These are phyloP conservation scores for Monilinia vaccinii-corymbosi DNA, from an alignment of 2,329 filamentous ascomycete species.

Conservation along the genomic window DNA sequence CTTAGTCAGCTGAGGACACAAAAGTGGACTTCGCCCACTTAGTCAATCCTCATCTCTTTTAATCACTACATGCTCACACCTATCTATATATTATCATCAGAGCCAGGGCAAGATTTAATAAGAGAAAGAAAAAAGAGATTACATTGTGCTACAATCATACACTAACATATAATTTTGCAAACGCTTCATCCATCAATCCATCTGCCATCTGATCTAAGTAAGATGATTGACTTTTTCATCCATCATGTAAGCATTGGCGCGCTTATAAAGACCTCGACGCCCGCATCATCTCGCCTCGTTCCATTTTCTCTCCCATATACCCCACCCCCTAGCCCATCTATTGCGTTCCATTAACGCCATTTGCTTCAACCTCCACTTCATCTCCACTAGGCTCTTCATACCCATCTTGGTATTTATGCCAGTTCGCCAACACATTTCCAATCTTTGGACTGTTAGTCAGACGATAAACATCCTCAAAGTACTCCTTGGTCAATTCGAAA, in stretches of 20 bases:
- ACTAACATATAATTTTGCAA: background rate
- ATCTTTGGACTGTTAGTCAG: conserved; percentile 59
- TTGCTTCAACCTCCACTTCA: background rate
- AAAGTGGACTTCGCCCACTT: too few relatives aligned
- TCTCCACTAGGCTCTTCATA: background rate
- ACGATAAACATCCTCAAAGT: conserved; percentile 97
- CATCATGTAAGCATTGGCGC: background rate
- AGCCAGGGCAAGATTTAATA: too few relatives aligned
- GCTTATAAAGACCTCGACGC: background rate
- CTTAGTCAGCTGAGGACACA: too few relatives aligned
- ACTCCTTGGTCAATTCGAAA: conserved; percentile 94
- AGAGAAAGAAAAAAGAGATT: background rate
- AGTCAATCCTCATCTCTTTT: too few relatives aligned
- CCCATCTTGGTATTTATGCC: conserved; percentile 30
- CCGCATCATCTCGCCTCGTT: background rate
- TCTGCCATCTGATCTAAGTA: background rate
- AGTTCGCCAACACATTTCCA: conserved; percentile 29
- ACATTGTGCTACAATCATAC: background rate
- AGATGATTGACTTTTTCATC: background rate
- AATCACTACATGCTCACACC: too few relatives aligned
- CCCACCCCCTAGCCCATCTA: background rate
- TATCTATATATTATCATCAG: too few relatives aligned
- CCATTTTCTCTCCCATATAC: background rate
- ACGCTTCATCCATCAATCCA: background rate
- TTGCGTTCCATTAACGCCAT: background rate